Base-by-base conservation (phyloP, 169 alveolate species). In the Besnoitia besnoiti region DNA sequence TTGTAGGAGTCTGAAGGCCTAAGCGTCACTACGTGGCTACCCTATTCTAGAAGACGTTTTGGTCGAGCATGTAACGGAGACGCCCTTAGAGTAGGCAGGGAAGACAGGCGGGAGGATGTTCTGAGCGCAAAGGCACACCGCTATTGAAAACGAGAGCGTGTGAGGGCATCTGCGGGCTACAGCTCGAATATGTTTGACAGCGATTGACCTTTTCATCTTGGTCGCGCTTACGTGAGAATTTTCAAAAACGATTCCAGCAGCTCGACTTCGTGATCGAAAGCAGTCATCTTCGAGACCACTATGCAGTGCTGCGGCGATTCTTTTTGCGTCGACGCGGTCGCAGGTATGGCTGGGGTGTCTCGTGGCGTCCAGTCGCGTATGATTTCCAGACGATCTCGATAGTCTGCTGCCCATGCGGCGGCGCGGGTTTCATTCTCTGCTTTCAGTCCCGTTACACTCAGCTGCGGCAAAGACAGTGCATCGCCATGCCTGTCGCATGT, bases 231-330 rank as follows among this genome's bases (percentile, higher is more conserved):
- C 87, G 87, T 77, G n/a, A 77, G 40, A 39, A 77, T 77, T 35
- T 77, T 77, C 61, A 77, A 16, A 39, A 77, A 77, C 1, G 61
- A 37, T 55, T 77, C 87, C 33, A 77, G 35, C 4, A 77, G 87
- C 87, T 77, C 87, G 16, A 77, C 87, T 35, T 77, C 87, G 87
- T 77, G 87, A 27, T 77, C 87, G 30, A 77, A 77, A 37, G 50
- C 87, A 27, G 30, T 42, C 49, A 42, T 42, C 40, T 42, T 77
- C 40, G 87, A 40, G 40, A 44, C 87, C 49, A 77, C 87, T 42
- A 77, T 55, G 30, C 59, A 37, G 30, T 42, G 50, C 37, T 44
- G n/a, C 30, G n/a, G 87, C 87, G 33, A 8, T 8, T 77, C 87
- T 24, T 77, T 77, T 27, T 42, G 61, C 21, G 87, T 19, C n/a